Percentiles rank a stretch among this genome's conserved stretches.
These are phyloP conservation scores for Dryadomyces quercus-mongolicae DNA, from an alignment of 2,329 filamentous ascomycete species.

Conservation along the genomic window DNA sequence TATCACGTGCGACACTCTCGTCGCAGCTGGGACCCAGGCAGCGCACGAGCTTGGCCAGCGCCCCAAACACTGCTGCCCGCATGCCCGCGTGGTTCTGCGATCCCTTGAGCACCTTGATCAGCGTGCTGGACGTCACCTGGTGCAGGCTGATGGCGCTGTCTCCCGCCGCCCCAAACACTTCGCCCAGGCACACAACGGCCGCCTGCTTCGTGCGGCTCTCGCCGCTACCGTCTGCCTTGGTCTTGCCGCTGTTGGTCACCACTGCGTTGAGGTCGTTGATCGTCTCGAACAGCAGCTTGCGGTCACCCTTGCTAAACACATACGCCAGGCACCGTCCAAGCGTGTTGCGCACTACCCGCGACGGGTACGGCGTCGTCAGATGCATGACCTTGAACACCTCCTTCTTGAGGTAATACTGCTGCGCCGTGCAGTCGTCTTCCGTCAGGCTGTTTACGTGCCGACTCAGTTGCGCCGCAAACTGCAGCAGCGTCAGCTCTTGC, in stretches of 20 bases:
- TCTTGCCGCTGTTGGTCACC: slow-evolving; percentile 49
- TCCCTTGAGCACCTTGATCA: slow-evolving; percentile 70
- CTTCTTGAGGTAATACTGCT: slow-evolving; percentile 87
- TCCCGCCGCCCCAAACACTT: slow-evolving; percentile 82
- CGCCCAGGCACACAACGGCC: slow-evolving; percentile 73
- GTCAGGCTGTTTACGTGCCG: slow-evolving; percentile 66
- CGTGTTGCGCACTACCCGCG: slow-evolving; percentile 81
- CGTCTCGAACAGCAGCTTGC: slow-evolving; percentile 86
- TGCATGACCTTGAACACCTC: slow-evolving; percentile 90
- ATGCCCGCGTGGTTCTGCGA: slow-evolving; percentile 72
- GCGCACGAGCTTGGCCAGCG: slow-evolving; percentile 61
- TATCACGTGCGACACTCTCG: slow-evolving; percentile 72
- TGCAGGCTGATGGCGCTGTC: slow-evolving; percentile 85
- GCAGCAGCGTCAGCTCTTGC: slow-evolving; percentile 87
- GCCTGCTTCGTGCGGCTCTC: slow-evolving; percentile 57
- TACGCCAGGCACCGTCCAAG: slow-evolving; percentile 73
- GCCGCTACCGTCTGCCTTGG: slow-evolving; percentile 56
- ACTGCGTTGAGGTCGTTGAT: slow-evolving; percentile 74
- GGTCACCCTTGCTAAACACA: slow-evolving; percentile 74
- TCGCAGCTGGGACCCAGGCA: slow-evolving; percentile 72
- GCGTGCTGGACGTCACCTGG: slow-evolving; percentile 55
- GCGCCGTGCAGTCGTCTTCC: slow-evolving; percentile 68
- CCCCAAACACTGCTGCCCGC: slow-evolving; percentile 63
- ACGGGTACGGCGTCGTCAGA: slow-evolving; percentile 67
- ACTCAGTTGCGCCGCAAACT: slow-evolving; percentile 71